These are phyloP conservation scores for Pleomassaria siparia DNA, from an alignment of 2,329 filamentous ascomycete genomes.

Conservation along the genomic window DNA sequence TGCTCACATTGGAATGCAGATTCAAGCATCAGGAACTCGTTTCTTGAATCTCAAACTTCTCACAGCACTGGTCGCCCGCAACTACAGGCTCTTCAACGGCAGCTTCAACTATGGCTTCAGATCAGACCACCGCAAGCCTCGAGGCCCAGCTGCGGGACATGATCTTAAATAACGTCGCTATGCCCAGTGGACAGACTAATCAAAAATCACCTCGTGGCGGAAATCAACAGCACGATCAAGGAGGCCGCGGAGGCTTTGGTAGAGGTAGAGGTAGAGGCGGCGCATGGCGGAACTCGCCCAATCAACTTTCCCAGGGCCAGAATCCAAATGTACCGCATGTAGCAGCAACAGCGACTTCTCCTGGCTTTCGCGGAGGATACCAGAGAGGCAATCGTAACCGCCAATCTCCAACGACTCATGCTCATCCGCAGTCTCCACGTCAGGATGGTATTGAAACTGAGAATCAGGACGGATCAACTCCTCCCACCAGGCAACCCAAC, in stretches of 20 bases:
- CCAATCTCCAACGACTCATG: background rate
- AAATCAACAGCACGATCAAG: slow-evolving; percentile 15
- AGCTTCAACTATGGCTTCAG: slow-evolving; percentile 19
- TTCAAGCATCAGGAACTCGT: background rate
- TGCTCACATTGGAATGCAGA: background rate
- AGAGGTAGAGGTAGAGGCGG: background rate
- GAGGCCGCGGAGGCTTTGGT: slow-evolving; percentile 17
- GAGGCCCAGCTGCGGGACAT: slow-evolving; percentile 63
- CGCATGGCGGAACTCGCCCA: background rate
- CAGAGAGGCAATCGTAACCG: background rate
- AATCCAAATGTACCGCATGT: background rate
- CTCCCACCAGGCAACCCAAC: background rate
- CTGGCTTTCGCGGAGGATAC: background rate
- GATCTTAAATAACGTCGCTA: slow-evolving; percentile 57
- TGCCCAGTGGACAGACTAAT: slow-evolving; percentile 20
- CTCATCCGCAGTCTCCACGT: background rate
- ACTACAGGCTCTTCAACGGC: background rate
- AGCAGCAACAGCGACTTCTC: background rate
- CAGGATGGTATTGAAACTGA: background rate
- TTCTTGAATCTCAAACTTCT: background rate
- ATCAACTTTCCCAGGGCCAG: slow-evolving; percentile 2
- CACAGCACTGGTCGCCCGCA: background rate
- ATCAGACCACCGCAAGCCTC: slow-evolving; percentile 15
- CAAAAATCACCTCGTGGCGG: slow-evolving; percentile 14
- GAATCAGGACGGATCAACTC: background rate